Conservation (phyloP, 768 basidiomycete species). For the Aureoboletus auriporus region DNA sequence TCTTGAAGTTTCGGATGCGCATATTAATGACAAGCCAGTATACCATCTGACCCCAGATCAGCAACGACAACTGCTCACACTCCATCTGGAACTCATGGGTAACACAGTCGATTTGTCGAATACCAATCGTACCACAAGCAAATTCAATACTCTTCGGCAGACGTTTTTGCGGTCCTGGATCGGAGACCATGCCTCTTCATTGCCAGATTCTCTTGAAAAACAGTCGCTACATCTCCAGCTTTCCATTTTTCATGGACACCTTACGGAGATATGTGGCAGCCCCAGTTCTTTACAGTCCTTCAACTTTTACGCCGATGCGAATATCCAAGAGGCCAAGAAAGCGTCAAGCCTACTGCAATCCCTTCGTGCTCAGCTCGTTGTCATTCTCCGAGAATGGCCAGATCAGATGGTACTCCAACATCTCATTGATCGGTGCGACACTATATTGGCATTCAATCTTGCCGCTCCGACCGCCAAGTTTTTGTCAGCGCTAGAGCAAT, state of each 20-base stretch:
- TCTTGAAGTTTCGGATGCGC: background rate
- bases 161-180: constrained; percentile 33
- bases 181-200: constrained; percentile 22
- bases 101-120: background rate
- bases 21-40: constrained; percentile 3
- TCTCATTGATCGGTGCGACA: constrained; percentile 65
- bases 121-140: background rate
- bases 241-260: constrained; percentile 41
- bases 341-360: constrained; percentile 47
- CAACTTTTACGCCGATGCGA: constrained; percentile 82
- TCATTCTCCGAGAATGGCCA: constrained; percentile 79
- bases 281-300: constrained; percentile 31
- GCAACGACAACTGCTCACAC: constrained; percentile 36
- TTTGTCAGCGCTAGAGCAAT: constrained; percentile 77
- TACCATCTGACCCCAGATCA: constrained; percentile 28
- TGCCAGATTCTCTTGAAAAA: constrained; percentile 46
- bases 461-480: constrained; percentile 77
- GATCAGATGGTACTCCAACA: constrained; percentile 97
- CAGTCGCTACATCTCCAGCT: constrained; percentile 51
- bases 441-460: constrained; percentile 56
- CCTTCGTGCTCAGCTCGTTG: constrained; percentile 50
- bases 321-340: constrained; percentile 66
- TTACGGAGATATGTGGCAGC: constrained; percentile 29
- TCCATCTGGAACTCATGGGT: constrained; percentile 47
- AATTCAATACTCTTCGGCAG: constrained; percentile 34